Percentiles rank a stretch among this genome's conserved stretches.
These are phyloP conservation scores for Fraxinus sp. DNA, from an alignment of 305 asterid species.

Conservation along the genomic window DNA sequence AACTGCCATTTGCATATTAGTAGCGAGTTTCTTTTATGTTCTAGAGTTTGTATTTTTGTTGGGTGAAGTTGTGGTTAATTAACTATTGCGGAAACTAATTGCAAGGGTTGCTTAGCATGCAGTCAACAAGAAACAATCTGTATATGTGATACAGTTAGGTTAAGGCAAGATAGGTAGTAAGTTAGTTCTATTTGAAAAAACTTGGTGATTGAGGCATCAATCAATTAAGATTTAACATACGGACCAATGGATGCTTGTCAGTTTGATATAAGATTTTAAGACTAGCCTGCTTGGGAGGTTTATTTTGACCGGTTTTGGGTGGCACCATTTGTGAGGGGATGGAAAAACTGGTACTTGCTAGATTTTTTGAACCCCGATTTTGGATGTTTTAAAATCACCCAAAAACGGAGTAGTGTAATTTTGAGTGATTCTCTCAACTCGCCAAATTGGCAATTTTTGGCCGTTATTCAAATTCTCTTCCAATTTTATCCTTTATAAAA, in stretches of 20 bases:
- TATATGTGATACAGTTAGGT: not conserved
- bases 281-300: not conserved
- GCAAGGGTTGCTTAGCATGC: not conserved
- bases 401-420: too few species aligned
- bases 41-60: not conserved
- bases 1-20: not conserved
- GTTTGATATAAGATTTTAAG: not conserved
- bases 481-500: too few species aligned
- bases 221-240: not conserved
- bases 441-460: too few species aligned
- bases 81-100: not conserved
- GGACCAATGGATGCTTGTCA: not conserved
- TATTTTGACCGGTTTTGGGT: too few species aligned
- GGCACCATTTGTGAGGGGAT: too few species aligned
- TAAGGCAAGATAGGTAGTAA: not conserved
- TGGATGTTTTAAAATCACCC: too few species aligned
- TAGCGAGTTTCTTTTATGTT: not conserved
- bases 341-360: too few species aligned
- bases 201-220: not conserved
- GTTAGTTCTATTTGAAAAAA: constrained; percentile 3
- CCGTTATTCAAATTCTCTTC: too few species aligned
- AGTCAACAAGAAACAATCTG: not conserved
- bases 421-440: too few species aligned
- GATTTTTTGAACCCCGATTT: too few species aligned
- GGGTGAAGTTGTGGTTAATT: constrained; percentile 1